These are phyloP conservation scores for Choricystis sp. DNA, from an alignment of 139 green algal genomes.

Conservation along the genomic window DNA sequence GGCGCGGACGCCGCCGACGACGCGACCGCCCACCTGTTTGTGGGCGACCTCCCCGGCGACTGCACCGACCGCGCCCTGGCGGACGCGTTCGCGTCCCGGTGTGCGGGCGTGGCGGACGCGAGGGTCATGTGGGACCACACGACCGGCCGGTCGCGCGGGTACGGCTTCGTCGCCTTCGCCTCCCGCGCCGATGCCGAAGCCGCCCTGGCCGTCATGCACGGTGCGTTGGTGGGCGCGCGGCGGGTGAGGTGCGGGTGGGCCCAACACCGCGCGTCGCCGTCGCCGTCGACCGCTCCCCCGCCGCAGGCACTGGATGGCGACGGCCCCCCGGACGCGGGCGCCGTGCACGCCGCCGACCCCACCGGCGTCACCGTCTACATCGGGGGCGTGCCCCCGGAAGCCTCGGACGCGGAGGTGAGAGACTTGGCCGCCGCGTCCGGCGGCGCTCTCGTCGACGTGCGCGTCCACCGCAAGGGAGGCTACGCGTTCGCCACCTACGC, in stretches of 20 bases:
- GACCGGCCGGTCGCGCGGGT: slow-evolving; percentile 46
- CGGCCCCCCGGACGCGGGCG: background rate
- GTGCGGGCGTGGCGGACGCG: slow-evolving; percentile 35
- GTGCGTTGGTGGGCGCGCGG: slow-evolving; percentile 31
- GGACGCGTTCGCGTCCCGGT: background rate
- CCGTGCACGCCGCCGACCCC: slow-evolving; percentile 24
- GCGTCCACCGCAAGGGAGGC: slow-evolving; percentile 43
- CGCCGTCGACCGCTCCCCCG: background rate
- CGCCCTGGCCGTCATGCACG: slow-evolving; percentile 41
- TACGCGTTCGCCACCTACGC: slow-evolving; percentile 52
- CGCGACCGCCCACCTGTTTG: slow-evolving; percentile 50
- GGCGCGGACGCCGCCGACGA: too few species aligned
- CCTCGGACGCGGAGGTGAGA: slow-evolving; percentile 30
- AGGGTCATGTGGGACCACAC: slow-evolving; percentile 59
- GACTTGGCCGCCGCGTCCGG: slow-evolving; percentile 18
- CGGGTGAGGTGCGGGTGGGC: slow-evolving; percentile 51
- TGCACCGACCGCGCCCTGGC: slow-evolving; percentile 17
- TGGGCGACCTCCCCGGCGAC: slow-evolving; percentile 45
- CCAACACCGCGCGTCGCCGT: slow-evolving; percentile 36
- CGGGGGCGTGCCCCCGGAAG: slow-evolving; percentile 34
- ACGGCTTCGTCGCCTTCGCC: slow-evolving; percentile 65
- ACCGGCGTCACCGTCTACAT: slow-evolving; percentile 62
- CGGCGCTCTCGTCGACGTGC: slow-evolving; percentile 42
- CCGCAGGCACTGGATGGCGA: background rate
- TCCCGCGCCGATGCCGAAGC: slow-evolving; percentile 32